phyloP scores from a whole-genome alignment of 2,329 filamentous ascomycete species.

The Fusarium staphyleae region DNA sequence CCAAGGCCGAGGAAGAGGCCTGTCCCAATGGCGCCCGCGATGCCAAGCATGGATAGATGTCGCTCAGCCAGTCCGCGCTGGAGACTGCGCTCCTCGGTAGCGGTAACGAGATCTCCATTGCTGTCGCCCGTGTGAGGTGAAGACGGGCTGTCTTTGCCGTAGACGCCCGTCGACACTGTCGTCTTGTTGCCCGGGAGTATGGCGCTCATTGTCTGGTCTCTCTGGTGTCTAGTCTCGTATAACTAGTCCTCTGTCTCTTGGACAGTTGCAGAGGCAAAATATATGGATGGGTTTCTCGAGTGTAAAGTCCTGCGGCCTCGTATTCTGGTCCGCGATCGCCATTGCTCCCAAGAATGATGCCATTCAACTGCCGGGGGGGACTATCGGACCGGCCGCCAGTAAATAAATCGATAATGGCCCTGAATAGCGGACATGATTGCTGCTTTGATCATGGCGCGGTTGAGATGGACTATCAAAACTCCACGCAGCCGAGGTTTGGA shows the following conservation, averaged over 20 bases:
- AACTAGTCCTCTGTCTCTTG: not conserved
- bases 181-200: conserved; percentile 18
- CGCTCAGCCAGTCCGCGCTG: conserved; percentile 39
- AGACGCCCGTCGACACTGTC: conserved; percentile 8
- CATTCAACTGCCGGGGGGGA: conserved; percentile 17
- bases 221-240: conserved; percentile 3
- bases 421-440: conserved; percentile 9
- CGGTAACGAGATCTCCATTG: conserved; percentile 36
- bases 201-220: conserved; percentile 22
- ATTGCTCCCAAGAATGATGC: conserved; percentile 24
- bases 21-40: conserved; percentile 61
- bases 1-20: conserved; percentile 47
- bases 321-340: conserved; percentile 23
- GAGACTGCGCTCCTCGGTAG: conserved; percentile 33
- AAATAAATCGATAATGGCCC: conserved; percentile 2
- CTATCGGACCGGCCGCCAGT: conserved; percentile 6
- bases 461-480: conserved; percentile 10
- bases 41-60: conserved; percentile 60
- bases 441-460: conserved; percentile 30
- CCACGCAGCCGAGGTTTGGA: conserved; percentile 6
- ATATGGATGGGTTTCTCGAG: not conserved
- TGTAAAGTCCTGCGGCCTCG: not conserved
- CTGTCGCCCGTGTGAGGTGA: not conserved
- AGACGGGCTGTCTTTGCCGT: conserved; percentile 3
- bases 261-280: not conserved